Evolutionary conservation across 1,284 basidiomycete species (phyloP).

Genomic region (Moesziomyces sp.): DNA sequence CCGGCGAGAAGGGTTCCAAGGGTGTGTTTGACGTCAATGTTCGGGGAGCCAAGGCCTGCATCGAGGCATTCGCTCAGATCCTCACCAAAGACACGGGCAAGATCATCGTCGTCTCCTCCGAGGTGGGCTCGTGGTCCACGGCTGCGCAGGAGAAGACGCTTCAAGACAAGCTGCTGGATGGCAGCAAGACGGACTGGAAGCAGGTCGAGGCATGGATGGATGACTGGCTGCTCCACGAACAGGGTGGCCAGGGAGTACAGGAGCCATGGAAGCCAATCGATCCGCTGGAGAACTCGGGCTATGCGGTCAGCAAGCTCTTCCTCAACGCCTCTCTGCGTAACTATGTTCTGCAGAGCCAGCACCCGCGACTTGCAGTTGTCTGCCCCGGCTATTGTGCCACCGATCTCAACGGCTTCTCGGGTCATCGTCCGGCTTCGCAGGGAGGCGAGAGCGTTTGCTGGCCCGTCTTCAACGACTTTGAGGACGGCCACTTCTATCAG

Average conservation of each 20-base stretch:
- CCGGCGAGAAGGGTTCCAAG: not conserved
- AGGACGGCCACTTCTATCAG: constrained; percentile 15
- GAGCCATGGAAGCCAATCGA: constrained; percentile 9
- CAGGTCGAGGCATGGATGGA: constrained; percentile 7
- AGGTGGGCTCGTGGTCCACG: constrained; percentile 13
- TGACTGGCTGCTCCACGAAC: constrained; percentile 7
- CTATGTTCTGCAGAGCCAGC: constrained; percentile 1
- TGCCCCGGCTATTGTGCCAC: constrained; percentile 26
- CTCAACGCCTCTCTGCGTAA: constrained; percentile 11
- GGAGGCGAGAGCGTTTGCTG: constrained; percentile 23
- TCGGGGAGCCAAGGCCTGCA: constrained; percentile 4
- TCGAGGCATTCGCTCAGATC: constrained; percentile 7
- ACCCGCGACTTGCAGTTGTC: constrained; percentile 5
- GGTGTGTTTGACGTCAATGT: constrained; percentile 14
- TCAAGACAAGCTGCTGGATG: constrained; percentile 4
- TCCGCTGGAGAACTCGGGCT: constrained; percentile 1
- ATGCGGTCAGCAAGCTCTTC: constrained; percentile 13
- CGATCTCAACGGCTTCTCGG: constrained; percentile 8
- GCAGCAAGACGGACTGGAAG: not conserved
- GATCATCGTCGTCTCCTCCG: constrained; percentile 20
- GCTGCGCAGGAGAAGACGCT: not conserved
- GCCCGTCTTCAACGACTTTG: constrained; percentile 20
- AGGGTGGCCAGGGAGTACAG: not conserved
- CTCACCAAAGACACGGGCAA: constrained; percentile 3
- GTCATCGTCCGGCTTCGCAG: constrained; percentile 6